phyloP scores from a whole-genome alignment of 108 stramenopile genomes.

The Skeletonema tropicum region DNA sequence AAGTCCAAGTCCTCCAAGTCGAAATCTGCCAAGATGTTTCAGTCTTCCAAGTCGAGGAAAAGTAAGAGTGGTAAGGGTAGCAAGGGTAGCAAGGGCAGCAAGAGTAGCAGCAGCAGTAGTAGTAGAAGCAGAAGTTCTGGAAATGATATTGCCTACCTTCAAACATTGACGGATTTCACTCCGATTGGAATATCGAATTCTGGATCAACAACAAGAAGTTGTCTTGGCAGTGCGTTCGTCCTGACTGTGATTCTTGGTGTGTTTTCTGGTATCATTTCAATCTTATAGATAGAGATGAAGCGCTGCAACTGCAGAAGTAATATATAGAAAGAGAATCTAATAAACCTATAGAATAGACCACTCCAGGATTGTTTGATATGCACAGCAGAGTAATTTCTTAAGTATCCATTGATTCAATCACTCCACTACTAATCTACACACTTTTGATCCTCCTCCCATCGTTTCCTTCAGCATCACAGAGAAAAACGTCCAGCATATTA shows the following conservation, averaged over 20 bases:
- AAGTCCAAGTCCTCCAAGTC: background rate
- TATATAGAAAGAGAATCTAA: too few relatives aligned
- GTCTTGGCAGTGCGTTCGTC: background rate
- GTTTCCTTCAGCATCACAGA: too few relatives aligned
- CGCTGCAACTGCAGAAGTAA: too few relatives aligned
- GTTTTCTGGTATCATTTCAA: background rate
- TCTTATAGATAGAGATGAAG: too few relatives aligned
- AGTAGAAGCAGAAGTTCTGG: background rate
- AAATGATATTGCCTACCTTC: background rate
- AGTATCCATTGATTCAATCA: too few relatives aligned
- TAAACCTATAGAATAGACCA: too few relatives aligned
- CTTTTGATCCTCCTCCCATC: too few relatives aligned
- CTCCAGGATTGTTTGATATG: too few relatives aligned
- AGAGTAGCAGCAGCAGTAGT: background rate
- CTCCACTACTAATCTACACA: too few relatives aligned
- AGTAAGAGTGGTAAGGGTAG: background rate
- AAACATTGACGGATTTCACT: background rate
- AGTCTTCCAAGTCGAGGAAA: background rate
- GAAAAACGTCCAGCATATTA: too few relatives aligned
- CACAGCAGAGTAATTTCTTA: too few relatives aligned
- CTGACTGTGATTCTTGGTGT: background rate
- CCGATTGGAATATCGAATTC: background rate
- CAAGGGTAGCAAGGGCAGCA: background rate
- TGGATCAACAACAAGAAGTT: background rate
- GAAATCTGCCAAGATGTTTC: background rate